phyloP scores from a whole-genome alignment of 495 filamentous ascomycete genomes.

The Schizothecium vesticola region DNA sequence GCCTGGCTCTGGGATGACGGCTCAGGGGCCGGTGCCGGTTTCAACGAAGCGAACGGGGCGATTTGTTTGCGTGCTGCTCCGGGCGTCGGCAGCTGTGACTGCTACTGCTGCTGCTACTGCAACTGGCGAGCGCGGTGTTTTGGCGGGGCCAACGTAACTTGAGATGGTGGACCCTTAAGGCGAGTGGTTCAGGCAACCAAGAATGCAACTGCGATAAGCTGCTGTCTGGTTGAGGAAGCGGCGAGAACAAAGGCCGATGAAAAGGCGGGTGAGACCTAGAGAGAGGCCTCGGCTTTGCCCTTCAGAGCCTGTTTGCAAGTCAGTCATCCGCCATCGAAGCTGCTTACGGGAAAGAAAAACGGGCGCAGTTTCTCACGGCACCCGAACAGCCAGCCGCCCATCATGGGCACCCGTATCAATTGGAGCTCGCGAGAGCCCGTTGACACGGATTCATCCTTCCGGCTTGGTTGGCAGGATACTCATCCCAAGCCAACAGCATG shows the following conservation, averaged over 20 bases:
- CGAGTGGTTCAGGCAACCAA: not conserved
- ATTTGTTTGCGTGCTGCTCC: slow-evolving; percentile 3
- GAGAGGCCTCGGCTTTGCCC: not conserved
- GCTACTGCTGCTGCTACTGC: not conserved
- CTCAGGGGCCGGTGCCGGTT: not conserved
- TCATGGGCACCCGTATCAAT: not conserved
- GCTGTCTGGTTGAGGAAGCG: slow-evolving; percentile 8
- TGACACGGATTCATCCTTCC: not conserved
- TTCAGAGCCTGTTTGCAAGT: not conserved
- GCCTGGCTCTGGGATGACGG: not conserved
- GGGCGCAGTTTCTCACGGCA: not conserved
- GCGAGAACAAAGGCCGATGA: slow-evolving; percentile 4
- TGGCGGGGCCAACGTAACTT: slow-evolving; percentile 6
- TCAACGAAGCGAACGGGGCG: not conserved
- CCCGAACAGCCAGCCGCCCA: not conserved
- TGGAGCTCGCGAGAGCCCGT: not conserved
- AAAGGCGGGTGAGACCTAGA: slow-evolving; percentile 4
- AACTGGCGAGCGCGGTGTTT: not conserved
- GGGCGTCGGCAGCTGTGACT: slow-evolving; percentile 1
- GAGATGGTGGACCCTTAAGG: not conserved
- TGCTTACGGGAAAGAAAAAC: not conserved
- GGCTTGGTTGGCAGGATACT: not conserved
- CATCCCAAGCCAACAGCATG: not conserved
- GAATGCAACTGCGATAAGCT: slow-evolving; percentile 20
- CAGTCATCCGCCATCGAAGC: not conserved